Evolutionary conservation across 257 asterid genomes (phyloP).

Genomic region (Forsythia viridissima): DNA sequence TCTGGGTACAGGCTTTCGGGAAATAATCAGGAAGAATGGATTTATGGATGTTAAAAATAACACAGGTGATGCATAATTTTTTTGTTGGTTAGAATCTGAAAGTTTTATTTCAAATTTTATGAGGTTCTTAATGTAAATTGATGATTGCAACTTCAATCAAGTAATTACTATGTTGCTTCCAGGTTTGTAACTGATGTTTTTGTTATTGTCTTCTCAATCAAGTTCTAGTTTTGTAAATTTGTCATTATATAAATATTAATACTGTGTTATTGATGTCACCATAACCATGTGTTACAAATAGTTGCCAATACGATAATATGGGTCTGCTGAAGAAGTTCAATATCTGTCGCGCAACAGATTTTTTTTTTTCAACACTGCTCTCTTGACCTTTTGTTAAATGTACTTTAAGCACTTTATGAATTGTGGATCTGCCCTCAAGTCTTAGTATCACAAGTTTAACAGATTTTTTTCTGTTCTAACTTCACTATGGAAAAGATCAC

Average conservation of each 20-base stretch:
- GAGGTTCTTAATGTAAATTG: not conserved
- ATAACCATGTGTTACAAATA: not conserved
- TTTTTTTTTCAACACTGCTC: too few relatives aligned
- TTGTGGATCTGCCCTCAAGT: too few relatives aligned
- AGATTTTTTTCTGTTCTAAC: too few relatives aligned
- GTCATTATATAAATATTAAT: not conserved
- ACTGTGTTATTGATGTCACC: not conserved
- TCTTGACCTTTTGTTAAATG: too few relatives aligned
- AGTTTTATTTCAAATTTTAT: not conserved
- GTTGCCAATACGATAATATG: too few relatives aligned
- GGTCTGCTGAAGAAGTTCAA: too few relatives aligned
- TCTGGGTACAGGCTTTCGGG: conserved; percentile 35
- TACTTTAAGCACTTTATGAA: too few relatives aligned
- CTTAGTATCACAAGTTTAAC: too few relatives aligned
- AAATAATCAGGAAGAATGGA: conserved; percentile 40
- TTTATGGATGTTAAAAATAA: conserved; percentile 27
- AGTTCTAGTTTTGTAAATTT: not conserved
- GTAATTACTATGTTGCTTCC: not conserved
- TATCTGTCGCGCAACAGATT: too few relatives aligned
- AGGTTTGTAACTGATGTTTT: not conserved
- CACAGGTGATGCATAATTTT: conserved; percentile 26
- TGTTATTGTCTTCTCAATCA: not conserved
- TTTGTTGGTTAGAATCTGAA: too few relatives aligned
- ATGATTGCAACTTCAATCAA: not conserved
- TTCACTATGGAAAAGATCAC: not conserved